These are phyloP conservation scores for Pisolithus thermaeus DNA, from an alignment of 1,284 basidiomycete genomes.

Conservation along the genomic window DNA sequence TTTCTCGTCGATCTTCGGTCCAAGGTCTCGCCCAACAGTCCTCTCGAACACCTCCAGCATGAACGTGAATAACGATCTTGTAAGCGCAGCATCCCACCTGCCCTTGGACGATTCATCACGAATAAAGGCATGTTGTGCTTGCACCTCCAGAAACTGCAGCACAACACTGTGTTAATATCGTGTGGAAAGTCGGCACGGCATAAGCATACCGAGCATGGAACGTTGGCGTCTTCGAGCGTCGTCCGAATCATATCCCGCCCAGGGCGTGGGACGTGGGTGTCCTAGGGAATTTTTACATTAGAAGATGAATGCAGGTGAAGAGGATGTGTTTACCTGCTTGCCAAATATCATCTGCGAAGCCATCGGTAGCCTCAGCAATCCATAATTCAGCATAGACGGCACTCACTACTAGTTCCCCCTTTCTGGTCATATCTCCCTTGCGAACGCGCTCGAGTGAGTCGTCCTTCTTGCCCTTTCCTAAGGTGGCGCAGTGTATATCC, in stretches of 20 bases:
- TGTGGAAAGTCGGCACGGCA: neutral
- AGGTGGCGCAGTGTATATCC: slow-evolving; percentile 79
- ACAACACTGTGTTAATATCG: neutral
- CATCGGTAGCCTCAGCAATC: neutral
- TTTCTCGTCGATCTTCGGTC: slow-evolving; percentile 45
- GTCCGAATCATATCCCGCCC: slow-evolving; percentile 82
- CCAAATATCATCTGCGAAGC: slow-evolving; percentile 80
- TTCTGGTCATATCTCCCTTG: slow-evolving; percentile 68
- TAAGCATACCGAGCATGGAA: slow-evolving; percentile 57
- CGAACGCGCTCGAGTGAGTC: slow-evolving; percentile 67
- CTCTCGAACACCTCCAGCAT: slow-evolving; percentile 94
- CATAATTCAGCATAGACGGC: neutral
- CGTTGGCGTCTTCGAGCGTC: slow-evolving; percentile 72
- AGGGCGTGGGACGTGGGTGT: slow-evolving; percentile 83
- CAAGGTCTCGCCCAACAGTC: slow-evolving; percentile 78
- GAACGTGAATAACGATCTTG: slow-evolving; percentile 72
- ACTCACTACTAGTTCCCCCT: slow-evolving; percentile 79
- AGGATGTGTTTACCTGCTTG: slow-evolving; percentile 58
- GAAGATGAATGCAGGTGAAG: neutral
- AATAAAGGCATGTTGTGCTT: slow-evolving; percentile 92
- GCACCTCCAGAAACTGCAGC: slow-evolving; percentile 80
- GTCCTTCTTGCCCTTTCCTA: slow-evolving; percentile 81
- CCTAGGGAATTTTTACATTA: slow-evolving; percentile 34
- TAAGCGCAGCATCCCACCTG: slow-evolving; percentile 88
- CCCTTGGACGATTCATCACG: slow-evolving; percentile 88